Conservation (phyloP, 108 stramenopile genomes). For the Pseudonitzschia pungens region DNA sequence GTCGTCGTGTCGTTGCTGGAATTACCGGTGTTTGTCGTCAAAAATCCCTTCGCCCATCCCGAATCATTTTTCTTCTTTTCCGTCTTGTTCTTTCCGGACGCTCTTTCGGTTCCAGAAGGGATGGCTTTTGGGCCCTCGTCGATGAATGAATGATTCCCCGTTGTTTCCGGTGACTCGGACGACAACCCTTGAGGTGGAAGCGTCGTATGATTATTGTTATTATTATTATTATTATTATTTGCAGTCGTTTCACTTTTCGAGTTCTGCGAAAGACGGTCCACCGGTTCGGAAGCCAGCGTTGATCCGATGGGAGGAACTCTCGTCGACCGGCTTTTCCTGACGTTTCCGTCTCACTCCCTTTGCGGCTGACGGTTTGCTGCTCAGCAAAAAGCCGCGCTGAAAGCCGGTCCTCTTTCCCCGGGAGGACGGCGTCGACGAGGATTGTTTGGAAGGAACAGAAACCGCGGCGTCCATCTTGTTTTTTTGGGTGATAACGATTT, state of each 20-base stretch:
- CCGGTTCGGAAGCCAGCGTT: no score
- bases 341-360: not conserved
- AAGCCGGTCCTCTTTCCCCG: not conserved
- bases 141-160: not conserved
- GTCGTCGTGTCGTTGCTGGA: not conserved
- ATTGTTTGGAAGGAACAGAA: no score
- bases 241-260: no score
- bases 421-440: not conserved
- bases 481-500: no score
- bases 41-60: constrained; percentile 7
- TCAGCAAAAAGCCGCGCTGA: not conserved
- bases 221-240: no score
- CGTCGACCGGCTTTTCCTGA: not conserved
- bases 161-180: no score
- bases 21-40: not conserved
- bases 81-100: not conserved
- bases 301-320: not conserved
- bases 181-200: no score
- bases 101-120: not conserved
- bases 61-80: not conserved
- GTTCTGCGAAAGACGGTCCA: no score
- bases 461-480: no score
- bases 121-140: not conserved
- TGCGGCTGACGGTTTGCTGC: not conserved
- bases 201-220: no score